Evolutionary conservation across 2,329 filamentous ascomycete species (phyloP), one percentile per base, ranked within the genome.

Genomic region (Fusarium heterosporum): DNA sequence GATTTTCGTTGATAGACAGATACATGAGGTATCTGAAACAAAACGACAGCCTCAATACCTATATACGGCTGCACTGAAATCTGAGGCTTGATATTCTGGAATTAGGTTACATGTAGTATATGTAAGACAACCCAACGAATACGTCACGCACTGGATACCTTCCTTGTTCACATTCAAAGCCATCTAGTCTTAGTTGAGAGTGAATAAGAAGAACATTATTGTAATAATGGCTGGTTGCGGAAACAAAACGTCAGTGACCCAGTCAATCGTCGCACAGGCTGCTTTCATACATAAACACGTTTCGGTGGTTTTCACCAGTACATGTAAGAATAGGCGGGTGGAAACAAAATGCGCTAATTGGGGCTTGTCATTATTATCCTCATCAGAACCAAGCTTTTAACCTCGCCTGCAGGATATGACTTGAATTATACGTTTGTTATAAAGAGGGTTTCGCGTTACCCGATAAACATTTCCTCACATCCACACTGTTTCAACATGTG

Each of bases 11-110:
- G 34, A 36, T 36, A 17, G 34, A 32, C 40, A 32, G 49, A 32
- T 32, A 32, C 11, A 32, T 13, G 13, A 48, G 46, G 52, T 38
- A 38, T 52, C 41, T 61, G 53, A 52, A 57, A 50, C 41, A 47
- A 25, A 42, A 14, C 26, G 32, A 22, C 32, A 36, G 34, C 34
- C 30, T 34, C 13, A 16, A 36, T 36, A 36, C 16, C 16, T 17
- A n/a, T 36, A 36, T 36, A n/a, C 4, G 16, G 22, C 22, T 22
- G 22, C 22, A 22, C 22, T 22, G n/a, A 36, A 36, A 17, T 36
- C 40, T 36, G n/a, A n/a, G 25, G 22, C 50, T 10, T 34, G 6
- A 9, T 28, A 29, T n/a, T 36, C 25, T 28, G 12, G 26, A 53
- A 32, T 10, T 36, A 16, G 30, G 16, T 5, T n/a, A 36, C 16